Conservation (phyloP, 2,329 filamentous ascomycete species). For the Arthrobotrys sinensis region DNA sequence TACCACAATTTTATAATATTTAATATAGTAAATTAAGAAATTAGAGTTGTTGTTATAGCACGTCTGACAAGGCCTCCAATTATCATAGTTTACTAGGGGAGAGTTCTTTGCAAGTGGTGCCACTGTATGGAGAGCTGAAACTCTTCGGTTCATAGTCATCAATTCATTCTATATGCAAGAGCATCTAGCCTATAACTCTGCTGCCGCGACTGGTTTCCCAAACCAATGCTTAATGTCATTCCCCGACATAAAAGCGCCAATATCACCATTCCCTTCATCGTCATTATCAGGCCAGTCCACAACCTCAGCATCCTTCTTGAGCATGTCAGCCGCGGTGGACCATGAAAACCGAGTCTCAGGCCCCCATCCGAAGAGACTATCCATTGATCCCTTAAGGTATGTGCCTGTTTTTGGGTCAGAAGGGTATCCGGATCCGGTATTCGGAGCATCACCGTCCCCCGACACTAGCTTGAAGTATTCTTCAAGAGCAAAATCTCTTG, state of each 20-base stretch:
- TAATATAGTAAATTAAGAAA: no score
- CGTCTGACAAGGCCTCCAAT: no score
- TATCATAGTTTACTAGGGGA: no score
- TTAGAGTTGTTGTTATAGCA: no score
- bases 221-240: constrained; percentile 44
- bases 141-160: not conserved
- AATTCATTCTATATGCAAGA: constrained; percentile 1
- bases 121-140: not conserved
- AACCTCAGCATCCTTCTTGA: constrained; percentile 82
- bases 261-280: constrained; percentile 72
- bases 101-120: no score
- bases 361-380: constrained; percentile 96
- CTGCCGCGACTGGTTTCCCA: constrained; percentile 16
- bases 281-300: constrained; percentile 85
- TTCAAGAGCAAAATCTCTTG: constrained; percentile 89
- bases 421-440: constrained; percentile 92
- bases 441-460: constrained; percentile 68
- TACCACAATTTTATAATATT: no score
- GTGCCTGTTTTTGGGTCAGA: constrained; percentile 83
- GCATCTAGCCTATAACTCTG: constrained; percentile 17
- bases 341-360: constrained; percentile 94
- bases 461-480: constrained; percentile 44
- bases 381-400: constrained; percentile 90
- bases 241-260: constrained; percentile 28
- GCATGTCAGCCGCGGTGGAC: constrained; percentile 93